Evolutionary conservation across 2,329 filamentous ascomycete species (phyloP), one percentile per base, ranked within the genome.

Genomic region (Fusarium floridanum): DNA sequence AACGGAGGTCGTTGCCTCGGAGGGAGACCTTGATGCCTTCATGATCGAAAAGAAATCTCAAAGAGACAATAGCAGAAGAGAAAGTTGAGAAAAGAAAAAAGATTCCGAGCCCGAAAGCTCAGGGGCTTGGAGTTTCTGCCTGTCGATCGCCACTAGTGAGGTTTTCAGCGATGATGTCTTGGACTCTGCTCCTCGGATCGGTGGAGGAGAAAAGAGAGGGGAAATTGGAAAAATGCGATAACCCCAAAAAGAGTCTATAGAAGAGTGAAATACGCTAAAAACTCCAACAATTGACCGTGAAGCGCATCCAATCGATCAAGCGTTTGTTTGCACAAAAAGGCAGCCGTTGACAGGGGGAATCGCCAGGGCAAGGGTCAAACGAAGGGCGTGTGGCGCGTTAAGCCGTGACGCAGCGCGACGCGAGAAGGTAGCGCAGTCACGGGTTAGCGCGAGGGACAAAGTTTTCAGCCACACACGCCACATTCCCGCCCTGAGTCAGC

Each of bases 371-470:
- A 59, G 43, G 41, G 63, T 34, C 24, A 29, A 41, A 56, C 29
- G 45, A 73, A 64, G 48, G 61, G 61, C 50, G 67, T 50, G 67
- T 50, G 67, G 12, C 73, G 73, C 73, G 73, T 61, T 72, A 73
- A 76, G 64, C 75, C 70, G 77, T 77, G 79, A 79, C 71, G 71
- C 74, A 73, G 22, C 34, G 66, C 68, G 71, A 84, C 83, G 81
- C 83, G 82, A 83, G 77, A 76, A 65, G 56, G 74, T 66, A 79
- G 76, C 82, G 83, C 70, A 70, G 72, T 83, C 82, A 84, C 81
- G 81, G 61, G 75, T 65, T 71, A 69, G 67, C 70, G 78, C 73
- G 76, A 68, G 32, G 48, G 60, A 59, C 32, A 20, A 27, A 20
- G 6, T 9, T 61, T 59, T 12, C n/a, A 66, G 62, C 63, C 74